Conservation (phyloP, 352 stramenopile species). For the Phytopythium sindhum region DNA sequence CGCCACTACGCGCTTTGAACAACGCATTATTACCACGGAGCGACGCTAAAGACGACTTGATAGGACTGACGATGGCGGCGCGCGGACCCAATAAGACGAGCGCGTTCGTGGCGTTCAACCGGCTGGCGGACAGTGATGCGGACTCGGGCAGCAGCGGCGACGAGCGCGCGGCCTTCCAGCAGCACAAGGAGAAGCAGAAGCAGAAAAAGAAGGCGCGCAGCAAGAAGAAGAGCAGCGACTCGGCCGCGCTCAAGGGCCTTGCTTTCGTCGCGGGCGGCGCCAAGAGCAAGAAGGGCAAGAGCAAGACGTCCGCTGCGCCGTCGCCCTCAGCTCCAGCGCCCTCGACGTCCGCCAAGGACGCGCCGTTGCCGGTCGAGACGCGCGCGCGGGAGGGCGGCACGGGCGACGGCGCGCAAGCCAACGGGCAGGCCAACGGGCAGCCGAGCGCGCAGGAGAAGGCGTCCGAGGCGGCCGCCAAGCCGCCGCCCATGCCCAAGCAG, state of each 20-base stretch:
- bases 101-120: conserved; percentile 67
- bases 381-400: not conserved
- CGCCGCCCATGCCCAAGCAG: conserved; percentile 1
- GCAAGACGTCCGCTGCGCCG: conserved; percentile 26
- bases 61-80: conserved; percentile 30
- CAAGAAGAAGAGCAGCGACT: conserved; percentile 80
- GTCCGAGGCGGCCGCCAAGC: not conserved
- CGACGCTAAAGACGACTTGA: not conserved
- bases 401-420: conserved; percentile 8
- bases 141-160: conserved; percentile 54
- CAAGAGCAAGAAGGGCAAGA: conserved; percentile 67
- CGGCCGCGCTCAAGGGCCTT: conserved; percentile 64
- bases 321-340: conserved; percentile 5
- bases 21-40: not conserved
- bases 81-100: conserved; percentile 46
- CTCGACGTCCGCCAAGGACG: not conserved
- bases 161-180: conserved; percentile 32
- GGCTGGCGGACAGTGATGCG: conserved; percentile 34
- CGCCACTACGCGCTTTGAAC: too few relatives aligned
- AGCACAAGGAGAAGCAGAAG: conserved; percentile 63
- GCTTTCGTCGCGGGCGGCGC: conserved; percentile 50
- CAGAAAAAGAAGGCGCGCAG: conserved; percentile 68
- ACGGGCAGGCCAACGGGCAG: conserved; percentile 4
- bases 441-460: conserved; percentile 19
- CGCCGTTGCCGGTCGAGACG: not conserved